phyloP scores from a whole-genome alignment of 176 grass and related monocot species.

The Zizania latifolia region DNA sequence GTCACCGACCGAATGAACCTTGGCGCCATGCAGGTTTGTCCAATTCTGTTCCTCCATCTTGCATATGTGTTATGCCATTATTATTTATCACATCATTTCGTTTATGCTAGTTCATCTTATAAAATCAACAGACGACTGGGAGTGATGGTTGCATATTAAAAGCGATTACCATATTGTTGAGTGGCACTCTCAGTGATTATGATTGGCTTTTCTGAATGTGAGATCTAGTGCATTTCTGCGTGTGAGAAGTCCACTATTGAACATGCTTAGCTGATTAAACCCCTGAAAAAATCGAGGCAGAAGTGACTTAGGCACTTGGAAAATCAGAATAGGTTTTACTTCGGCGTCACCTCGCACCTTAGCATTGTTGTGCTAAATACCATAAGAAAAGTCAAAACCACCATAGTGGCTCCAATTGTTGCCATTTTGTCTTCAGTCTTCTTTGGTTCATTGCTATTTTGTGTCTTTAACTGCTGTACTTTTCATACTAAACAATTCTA shows the following conservation, averaged over 20 bases:
- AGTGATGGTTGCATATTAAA: neutral
- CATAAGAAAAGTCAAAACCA: neutral
- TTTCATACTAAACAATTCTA: neutral
- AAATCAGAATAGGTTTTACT: constrained; percentile 2
- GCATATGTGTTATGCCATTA: neutral
- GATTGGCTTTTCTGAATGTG: neutral
- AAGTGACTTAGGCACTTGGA: neutral
- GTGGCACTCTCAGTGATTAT: neutral
- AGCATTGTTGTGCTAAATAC: neutral
- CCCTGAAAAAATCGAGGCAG: neutral
- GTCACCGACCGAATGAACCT: constrained; percentile 98
- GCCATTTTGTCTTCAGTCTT: neutral
- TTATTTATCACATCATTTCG: neutral
- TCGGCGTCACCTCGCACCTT: neutral
- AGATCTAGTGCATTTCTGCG: neutral
- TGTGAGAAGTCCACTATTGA: neutral
- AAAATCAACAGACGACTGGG: neutral
- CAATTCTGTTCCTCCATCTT: neutral
- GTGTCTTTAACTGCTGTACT: neutral
- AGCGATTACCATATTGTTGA: neutral
- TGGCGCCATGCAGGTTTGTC: constrained; percentile 91
- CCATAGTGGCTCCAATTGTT: neutral
- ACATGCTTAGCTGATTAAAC: neutral
- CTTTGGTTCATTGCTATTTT: neutral
- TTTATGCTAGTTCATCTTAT: neutral